Conservation (phyloP, 441 rosid genomes). For the Erodium moschatum region DNA sequence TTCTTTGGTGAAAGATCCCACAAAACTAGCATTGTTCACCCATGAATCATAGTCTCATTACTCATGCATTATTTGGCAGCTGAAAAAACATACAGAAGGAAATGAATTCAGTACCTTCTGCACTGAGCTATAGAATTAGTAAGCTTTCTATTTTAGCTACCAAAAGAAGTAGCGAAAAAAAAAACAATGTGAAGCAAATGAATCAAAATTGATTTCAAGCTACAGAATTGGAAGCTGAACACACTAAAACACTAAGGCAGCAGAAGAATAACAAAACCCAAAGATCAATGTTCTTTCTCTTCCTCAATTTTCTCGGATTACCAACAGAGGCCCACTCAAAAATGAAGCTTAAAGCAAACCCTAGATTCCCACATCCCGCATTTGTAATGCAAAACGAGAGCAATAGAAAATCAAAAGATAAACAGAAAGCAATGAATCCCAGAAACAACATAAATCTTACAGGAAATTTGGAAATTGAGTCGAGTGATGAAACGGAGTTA, state of each 20-base stretch:
- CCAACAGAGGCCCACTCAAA: background rate
- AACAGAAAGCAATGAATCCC: background rate
- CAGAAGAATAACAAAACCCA: background rate
- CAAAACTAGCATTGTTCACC: constrained; percentile 13
- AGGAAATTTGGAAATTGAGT: background rate
- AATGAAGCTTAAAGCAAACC: background rate
- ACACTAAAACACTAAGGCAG: no score
- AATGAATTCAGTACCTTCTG: background rate
- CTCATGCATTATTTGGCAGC: constrained; percentile 3
- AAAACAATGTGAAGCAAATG: background rate
- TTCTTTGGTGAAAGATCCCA: constrained; percentile 20
- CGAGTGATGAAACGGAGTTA: background rate
- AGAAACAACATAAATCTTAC: background rate
- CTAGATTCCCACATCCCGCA: background rate
- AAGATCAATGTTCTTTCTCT: background rate
- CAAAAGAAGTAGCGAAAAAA: background rate
- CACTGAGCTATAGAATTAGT: no score
- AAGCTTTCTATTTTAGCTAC: background rate
- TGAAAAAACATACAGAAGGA: background rate
- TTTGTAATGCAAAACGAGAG: background rate
- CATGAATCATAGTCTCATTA: constrained; percentile 16
- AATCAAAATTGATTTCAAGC: background rate
- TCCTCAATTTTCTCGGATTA: background rate
- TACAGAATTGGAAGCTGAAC: background rate
- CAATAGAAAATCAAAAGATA: background rate